A percentile compares a stretch with the other conserved stretches of the same genome.
These are phyloP conservation scores for Dryadomyces quercus-mongolicae DNA, from an alignment of 2,329 filamentous ascomycete genomes.

Conservation along the genomic window DNA sequence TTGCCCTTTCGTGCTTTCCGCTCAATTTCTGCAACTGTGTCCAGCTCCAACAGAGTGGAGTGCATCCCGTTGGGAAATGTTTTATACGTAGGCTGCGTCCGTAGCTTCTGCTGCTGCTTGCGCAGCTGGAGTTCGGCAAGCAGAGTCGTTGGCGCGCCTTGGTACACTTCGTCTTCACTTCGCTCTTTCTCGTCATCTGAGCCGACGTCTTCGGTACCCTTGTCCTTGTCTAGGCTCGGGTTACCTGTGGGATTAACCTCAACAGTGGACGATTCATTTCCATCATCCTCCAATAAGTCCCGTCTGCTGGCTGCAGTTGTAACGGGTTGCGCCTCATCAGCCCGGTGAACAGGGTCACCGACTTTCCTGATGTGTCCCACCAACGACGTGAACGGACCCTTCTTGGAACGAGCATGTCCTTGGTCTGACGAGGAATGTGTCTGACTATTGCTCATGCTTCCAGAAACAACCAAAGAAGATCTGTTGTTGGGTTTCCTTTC, in stretches of 20 bases:
- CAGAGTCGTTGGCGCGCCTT: constrained; percentile 74
- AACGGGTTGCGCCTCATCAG: background rate
- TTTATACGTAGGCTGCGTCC: constrained; percentile 57
- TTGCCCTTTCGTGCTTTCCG: constrained; percentile 61
- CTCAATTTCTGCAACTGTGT: constrained; percentile 79
- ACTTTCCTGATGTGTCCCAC: constrained; percentile 1
- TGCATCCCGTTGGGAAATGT: constrained; percentile 67
- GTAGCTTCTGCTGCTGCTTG: constrained; percentile 75
- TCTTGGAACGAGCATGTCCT: background rate
- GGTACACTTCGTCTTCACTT: constrained; percentile 37
- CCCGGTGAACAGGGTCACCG: background rate
- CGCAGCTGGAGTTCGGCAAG: constrained; percentile 85
- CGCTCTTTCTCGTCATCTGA: constrained; percentile 32
- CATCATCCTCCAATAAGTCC: background rate
- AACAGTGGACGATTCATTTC: background rate
- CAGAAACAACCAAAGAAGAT: constrained; percentile 5
- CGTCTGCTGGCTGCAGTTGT: background rate
- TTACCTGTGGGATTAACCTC: background rate
- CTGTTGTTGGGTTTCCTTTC: constrained; percentile 35
- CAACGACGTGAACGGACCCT: background rate
- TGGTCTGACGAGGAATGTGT: background rate
- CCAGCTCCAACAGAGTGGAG: constrained; percentile 78
- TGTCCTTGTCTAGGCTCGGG: constrained; percentile 13
- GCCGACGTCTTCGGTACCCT: constrained; percentile 27
- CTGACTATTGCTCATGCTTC: background rate